A percentile compares a stretch with the other conserved stretches of the same genome.
Evolutionary conservation across 2,329 filamentous ascomycete genomes (phyloP).

Genomic region (Hypoxylon rubiginosum): DNA sequence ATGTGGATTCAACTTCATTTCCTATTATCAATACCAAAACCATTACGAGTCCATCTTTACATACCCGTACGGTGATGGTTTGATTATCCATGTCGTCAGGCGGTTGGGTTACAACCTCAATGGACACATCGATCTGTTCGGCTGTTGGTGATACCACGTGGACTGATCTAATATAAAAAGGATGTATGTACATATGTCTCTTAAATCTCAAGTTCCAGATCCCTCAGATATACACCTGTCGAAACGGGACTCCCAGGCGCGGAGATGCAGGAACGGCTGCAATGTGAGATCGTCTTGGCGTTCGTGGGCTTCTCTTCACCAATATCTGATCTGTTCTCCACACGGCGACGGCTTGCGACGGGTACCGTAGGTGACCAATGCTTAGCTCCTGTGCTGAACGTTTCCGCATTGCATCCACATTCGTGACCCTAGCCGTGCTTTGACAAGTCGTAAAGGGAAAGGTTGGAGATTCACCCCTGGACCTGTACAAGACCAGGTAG

Average conservation of each 20-base stretch:
- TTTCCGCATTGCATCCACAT: constrained; percentile 6
- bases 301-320: constrained; percentile 4
- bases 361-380: constrained; percentile 11
- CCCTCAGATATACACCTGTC: constrained; percentile 6
- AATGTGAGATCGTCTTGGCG: constrained; percentile 38
- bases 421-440: constrained; percentile 3
- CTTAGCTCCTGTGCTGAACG: background rate
- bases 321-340: constrained; percentile 8
- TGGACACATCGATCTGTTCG: constrained; percentile 17
- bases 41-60: constrained; percentile 10
- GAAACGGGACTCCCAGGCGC: constrained; percentile 27
- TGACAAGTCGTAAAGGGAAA: constrained; percentile 8
- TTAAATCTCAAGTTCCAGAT: constrained; percentile 26
- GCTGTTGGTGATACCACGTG: constrained; percentile 38
- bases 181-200: background rate
- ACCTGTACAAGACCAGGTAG: background rate
- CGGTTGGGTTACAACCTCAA: constrained; percentile 8
- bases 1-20: constrained; percentile 9
- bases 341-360: constrained; percentile 21
- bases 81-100: constrained; percentile 9
- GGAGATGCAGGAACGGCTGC: constrained; percentile 39
- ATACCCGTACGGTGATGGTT: constrained; percentile 21
- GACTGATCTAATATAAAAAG: constrained; percentile 26
- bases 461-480: background rate
- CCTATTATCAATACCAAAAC: constrained; percentile 11